Evolutionary conservation across 2,329 filamentous ascomycete species (phyloP).

Genomic region (Talaromyces sp.): DNA sequence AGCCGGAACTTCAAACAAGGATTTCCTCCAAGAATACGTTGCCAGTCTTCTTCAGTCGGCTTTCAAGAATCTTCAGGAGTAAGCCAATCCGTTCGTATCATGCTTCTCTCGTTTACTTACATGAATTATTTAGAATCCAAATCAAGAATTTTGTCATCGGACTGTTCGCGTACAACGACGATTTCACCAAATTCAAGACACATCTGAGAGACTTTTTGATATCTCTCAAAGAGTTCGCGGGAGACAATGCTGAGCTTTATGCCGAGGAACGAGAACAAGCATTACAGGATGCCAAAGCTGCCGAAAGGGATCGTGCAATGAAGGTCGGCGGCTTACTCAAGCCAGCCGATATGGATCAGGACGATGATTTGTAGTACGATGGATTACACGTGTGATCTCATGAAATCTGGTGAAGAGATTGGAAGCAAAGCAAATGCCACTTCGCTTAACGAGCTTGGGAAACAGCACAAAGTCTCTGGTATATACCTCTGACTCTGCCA

Average conservation of each 20-base stretch:
- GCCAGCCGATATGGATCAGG: slow-evolving; percentile 88
- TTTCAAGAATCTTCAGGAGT: slow-evolving; percentile 89
- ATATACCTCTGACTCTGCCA: background rate
- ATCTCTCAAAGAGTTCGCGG: slow-evolving; percentile 92
- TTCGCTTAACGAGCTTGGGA: background rate
- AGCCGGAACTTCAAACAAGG: slow-evolving; percentile 78
- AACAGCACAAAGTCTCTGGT: slow-evolving; percentile 6
- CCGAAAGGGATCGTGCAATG: slow-evolving; percentile 85
- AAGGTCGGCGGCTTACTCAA: slow-evolving; percentile 96
- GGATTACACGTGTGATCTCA: slow-evolving; percentile 40
- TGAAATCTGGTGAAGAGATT: background rate
- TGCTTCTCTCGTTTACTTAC: slow-evolving; percentile 6
- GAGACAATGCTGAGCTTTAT: slow-evolving; percentile 91
- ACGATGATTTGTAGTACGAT: slow-evolving; percentile 77
- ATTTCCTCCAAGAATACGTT: slow-evolving; percentile 87
- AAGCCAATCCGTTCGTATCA: slow-evolving; percentile 42
- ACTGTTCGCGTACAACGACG: slow-evolving; percentile 80
- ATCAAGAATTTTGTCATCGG: slow-evolving; percentile 87
- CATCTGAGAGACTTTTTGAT: slow-evolving; percentile 96
- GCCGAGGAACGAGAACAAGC: slow-evolving; percentile 93
- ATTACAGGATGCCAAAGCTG: slow-evolving; percentile 75
- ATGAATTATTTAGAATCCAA: slow-evolving; percentile 59
- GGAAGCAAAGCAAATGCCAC: background rate
- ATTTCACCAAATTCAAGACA: slow-evolving; percentile 91
- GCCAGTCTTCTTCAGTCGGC: slow-evolving; percentile 79